Base-by-base conservation (phyloP, 1,139 yeast species). In the Zygoascus sp. region DNA sequence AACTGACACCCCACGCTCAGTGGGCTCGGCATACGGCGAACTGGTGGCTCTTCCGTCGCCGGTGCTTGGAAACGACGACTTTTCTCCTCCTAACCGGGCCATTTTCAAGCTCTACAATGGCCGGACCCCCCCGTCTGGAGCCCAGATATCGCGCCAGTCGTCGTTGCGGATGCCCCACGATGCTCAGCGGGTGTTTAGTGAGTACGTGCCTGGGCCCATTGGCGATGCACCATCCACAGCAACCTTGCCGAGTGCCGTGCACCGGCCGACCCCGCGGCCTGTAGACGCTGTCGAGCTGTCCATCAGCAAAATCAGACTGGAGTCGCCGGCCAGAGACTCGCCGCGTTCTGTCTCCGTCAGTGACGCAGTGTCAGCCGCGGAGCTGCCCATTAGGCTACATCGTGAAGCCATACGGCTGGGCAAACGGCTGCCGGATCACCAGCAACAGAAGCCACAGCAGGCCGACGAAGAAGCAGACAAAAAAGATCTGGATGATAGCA, bases 31-130 rank as follows among this genome's bases (percentile, higher is more conserved):
- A 5, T 42, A 35, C 13, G 35, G 22, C 11, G 65, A 60, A 32
- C 50, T 63, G 16, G 53, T 60, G 1, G 60, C 64, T 1, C 53
- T 63, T n/a, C 66, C 67, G 2, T 62, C 66, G 11, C 67, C 67
- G 2, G 46, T 60, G n/a, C 53, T 61, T 2, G 53, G 40, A 13
- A 19, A 46, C 17, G 45, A 42, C 16, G 48, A 42, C 19, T 17
- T 17, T 22, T 42, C 36, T 37, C 11, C 40, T 9, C 46, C 41
- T 32, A 44, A 32, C 45, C 46, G 47, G 23, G 47, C 45, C 13
- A 45, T 58, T 3, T 57, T 58, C 47, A 49, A 50, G 30, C 50
- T 58, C 13, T 58, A 53, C 42, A 55, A 54, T 30, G 61, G 59
- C 35, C 46, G 45, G 15, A 54, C 50, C 42, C 46, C 57, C 15